These are phyloP conservation scores for Euphorbia corollata DNA, from an alignment of 441 rosid genomes.

Conservation along the genomic window DNA sequence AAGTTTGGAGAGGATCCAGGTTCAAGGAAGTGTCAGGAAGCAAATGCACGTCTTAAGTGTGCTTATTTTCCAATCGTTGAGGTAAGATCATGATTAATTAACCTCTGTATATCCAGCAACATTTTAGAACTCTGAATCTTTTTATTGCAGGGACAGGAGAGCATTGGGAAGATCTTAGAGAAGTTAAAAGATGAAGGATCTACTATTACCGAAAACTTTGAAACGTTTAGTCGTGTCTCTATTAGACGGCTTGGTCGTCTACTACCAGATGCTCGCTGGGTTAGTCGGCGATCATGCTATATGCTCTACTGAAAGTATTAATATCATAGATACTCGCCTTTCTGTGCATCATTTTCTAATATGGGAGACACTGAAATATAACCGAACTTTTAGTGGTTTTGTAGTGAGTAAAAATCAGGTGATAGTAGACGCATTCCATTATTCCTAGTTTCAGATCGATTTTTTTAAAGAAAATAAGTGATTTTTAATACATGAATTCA, in stretches of 20 bases:
- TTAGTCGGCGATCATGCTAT: constrained; percentile 26
- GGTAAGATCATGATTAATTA: constrained; percentile 29
- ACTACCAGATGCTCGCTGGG: constrained; percentile 83
- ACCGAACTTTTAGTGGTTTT: neutral
- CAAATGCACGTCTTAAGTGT: constrained; percentile 67
- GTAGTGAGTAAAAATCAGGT: neutral
- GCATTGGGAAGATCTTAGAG: constrained; percentile 43
- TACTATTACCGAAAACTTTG: constrained; percentile 38
- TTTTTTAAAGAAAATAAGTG: neutral
- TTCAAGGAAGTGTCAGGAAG: constrained; percentile 28
- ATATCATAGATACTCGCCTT: neutral
- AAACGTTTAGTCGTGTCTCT: constrained; percentile 51
- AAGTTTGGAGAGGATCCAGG: constrained; percentile 26
- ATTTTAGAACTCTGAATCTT: neutral
- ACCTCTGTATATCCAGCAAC: neutral
- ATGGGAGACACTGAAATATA: neutral
- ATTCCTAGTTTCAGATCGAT: neutral
- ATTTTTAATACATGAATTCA: neutral
- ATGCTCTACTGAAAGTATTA: constrained; percentile 1
- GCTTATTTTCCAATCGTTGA: constrained; percentile 55
- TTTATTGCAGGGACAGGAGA: constrained; percentile 56
- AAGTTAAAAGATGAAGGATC: constrained; percentile 36
- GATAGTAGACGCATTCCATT: neutral
- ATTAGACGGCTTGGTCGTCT: constrained; percentile 70
- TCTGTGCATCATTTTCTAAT: neutral